phyloP scores from a whole-genome alignment of 1,139 yeast species.

The Kodamaea fungicola region DNA sequence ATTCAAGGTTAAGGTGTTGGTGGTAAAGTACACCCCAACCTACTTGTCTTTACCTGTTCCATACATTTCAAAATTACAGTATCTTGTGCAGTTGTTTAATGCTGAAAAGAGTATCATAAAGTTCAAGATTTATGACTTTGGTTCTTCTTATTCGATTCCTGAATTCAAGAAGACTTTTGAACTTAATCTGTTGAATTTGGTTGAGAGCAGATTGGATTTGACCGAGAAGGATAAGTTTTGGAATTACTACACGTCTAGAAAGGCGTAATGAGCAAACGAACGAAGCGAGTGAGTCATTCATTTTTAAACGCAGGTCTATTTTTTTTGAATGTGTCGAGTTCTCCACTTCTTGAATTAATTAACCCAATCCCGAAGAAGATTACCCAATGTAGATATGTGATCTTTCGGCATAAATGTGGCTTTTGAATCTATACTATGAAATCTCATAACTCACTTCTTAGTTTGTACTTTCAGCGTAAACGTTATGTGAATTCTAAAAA shows the following conservation, averaged over 20 bases:
- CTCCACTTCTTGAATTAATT: no score
- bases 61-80: slow-evolving; percentile 16
- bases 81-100: slow-evolving; percentile 23
- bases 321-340: no score
- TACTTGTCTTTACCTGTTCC: slow-evolving; percentile 36
- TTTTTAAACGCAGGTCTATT: no score
- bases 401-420: slow-evolving; percentile 1
- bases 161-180: slow-evolving; percentile 25
- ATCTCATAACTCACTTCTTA: neutral
- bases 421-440: slow-evolving; percentile 1
- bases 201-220: slow-evolving; percentile 25
- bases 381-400: no score
- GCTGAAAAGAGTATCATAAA: slow-evolving; percentile 17
- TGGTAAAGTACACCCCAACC: slow-evolving; percentile 39
- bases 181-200: slow-evolving; percentile 26
- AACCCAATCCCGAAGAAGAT: no score
- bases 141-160: slow-evolving; percentile 13
- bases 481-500: no score
- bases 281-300: no score
- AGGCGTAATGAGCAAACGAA: neutral
- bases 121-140: slow-evolving; percentile 25
- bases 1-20: slow-evolving; percentile 38
- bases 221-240: slow-evolving; percentile 31
- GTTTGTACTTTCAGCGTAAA: no score
- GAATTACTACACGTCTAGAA: slow-evolving; percentile 23